Evolutionary conservation across 306 rosid genomes (phyloP).

Genomic region (Castanea sativa): DNA sequence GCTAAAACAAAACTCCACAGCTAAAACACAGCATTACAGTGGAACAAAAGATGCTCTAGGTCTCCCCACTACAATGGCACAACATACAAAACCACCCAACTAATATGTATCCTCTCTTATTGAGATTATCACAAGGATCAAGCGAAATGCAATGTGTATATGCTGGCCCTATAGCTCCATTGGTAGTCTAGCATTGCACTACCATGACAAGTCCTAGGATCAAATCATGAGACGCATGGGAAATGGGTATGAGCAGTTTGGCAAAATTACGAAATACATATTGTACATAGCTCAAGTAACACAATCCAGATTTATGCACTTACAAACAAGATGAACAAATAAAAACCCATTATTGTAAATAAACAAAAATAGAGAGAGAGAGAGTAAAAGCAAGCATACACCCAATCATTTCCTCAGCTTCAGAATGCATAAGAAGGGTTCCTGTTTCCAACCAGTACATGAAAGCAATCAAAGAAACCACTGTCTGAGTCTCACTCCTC

Average conservation of each 20-base stretch:
- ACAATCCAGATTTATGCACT: not conserved
- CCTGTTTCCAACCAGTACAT: constrained; percentile 94
- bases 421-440: constrained; percentile 69
- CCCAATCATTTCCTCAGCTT: constrained; percentile 77
- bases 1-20: too few relatives aligned
- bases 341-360: not conserved
- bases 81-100: too few relatives aligned
- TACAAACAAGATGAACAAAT: not conserved
- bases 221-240: not conserved
- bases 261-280: not conserved
- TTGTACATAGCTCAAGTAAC: not conserved
- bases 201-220: not conserved
- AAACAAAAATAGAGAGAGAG: not conserved
- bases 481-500: constrained; percentile 88
- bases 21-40: too few relatives aligned
- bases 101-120: too few relatives aligned
- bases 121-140: not conserved
- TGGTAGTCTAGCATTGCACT: not conserved
- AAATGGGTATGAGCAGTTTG: not conserved
- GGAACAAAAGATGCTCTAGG: too few relatives aligned
- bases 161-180: not conserved
- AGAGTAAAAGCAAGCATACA: constrained; percentile 51
- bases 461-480: constrained; percentile 78
- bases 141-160: not conserved
- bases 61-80: not conserved